These are phyloP conservation scores for Coemansia sp. DNA, from an alignment of 192 early-diverging fungal genomes.

Conservation along the genomic window DNA sequence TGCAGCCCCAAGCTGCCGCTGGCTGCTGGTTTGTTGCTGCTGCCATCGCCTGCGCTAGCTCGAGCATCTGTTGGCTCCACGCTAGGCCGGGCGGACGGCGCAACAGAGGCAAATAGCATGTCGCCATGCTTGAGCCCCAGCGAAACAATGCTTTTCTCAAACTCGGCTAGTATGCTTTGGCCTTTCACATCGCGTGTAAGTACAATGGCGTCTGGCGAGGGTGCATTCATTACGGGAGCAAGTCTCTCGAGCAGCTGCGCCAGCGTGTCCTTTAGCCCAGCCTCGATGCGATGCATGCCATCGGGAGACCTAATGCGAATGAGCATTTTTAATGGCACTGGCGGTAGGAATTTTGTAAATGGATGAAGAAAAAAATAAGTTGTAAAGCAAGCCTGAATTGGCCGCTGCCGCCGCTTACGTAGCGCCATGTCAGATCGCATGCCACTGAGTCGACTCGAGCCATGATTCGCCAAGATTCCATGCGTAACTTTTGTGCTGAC, in stretches of 20 bases:
- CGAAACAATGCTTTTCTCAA: slow-evolving; percentile 28
- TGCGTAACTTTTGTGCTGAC: too few relatives aligned
- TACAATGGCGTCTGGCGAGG: slow-evolving; percentile 31
- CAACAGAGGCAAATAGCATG: slow-evolving; percentile 37
- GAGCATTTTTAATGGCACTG: slow-evolving; percentile 22
- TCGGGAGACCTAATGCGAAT: slow-evolving; percentile 46
- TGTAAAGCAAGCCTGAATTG: not conserved
- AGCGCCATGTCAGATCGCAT: not conserved
- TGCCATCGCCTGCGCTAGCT: not conserved
- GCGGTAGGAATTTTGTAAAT: not conserved
- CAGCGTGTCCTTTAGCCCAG: slow-evolving; percentile 26
- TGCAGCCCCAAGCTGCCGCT: slow-evolving; percentile 3
- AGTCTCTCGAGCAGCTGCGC: slow-evolving; percentile 32
- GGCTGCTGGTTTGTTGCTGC: not conserved
- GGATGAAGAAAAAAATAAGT: not conserved
- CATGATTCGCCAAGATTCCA: not conserved
- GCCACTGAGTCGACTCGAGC: too few relatives aligned
- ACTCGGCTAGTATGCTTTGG: slow-evolving; percentile 31
- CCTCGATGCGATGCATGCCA: slow-evolving; percentile 48
- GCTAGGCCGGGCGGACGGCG: slow-evolving; percentile 29
- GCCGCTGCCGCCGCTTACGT: not conserved
- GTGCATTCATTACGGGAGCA: slow-evolving; percentile 28
- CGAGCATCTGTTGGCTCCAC: slow-evolving; percentile 10
- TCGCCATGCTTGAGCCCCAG: slow-evolving; percentile 45
- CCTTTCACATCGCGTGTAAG: slow-evolving; percentile 26